These are phyloP conservation scores for Hortiboletus campestris DNA, from an alignment of 768 basidiomycete species.

Conservation along the genomic window DNA sequence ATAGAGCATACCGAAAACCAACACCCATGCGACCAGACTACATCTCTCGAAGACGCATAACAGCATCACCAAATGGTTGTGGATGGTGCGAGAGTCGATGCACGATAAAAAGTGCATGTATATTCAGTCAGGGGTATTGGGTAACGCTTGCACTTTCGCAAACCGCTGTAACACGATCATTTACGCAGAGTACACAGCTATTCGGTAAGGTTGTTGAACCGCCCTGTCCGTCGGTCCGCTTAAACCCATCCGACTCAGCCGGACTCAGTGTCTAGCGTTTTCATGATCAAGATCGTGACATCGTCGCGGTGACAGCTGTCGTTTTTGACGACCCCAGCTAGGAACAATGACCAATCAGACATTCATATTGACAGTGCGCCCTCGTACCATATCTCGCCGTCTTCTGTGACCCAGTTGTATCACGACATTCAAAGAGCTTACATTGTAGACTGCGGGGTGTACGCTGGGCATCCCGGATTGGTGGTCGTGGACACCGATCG, in stretches of 20 bases:
- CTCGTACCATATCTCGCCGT: neutral
- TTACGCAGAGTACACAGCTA: too few species aligned
- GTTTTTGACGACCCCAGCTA: neutral
- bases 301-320: neutral
- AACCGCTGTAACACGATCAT: too few species aligned
- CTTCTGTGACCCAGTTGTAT: neutral
- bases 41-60: too few species aligned
- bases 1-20: too few species aligned
- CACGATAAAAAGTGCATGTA: too few species aligned
- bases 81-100: too few species aligned
- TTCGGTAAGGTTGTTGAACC: too few species aligned
- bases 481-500: neutral
- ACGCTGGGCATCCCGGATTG: too few species aligned
- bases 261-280: neutral
- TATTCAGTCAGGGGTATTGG: too few species aligned
- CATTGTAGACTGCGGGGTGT: neutral
- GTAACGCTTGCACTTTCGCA: too few species aligned
- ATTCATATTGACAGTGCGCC: neutral
- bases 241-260: neutral
- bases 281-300: neutral
- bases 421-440: neutral
- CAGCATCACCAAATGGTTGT: too few species aligned
- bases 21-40: too few species aligned
- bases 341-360: neutral
- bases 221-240: neutral